These are phyloP conservation scores for Lepidium campestre DNA, from an alignment of 441 rosid genomes.

Conservation along the genomic window DNA sequence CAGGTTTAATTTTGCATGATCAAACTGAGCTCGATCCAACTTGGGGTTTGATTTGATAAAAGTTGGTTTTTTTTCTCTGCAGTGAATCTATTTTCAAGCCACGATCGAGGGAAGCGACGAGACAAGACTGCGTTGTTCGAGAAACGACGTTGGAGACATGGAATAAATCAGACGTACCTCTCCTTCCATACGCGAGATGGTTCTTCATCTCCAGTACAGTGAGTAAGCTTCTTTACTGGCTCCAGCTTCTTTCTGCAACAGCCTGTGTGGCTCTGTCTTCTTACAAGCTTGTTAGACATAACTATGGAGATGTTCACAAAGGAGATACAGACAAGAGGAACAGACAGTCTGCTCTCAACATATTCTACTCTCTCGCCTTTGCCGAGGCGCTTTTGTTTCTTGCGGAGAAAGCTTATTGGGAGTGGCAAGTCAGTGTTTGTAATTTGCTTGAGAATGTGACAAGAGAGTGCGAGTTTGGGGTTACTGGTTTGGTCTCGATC, in stretches of 20 bases:
- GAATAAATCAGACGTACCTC: conserved; percentile 77
- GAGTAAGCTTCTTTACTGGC: conserved; percentile 82
- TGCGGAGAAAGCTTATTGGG: conserved; percentile 85
- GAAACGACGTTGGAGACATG: conserved; percentile 39
- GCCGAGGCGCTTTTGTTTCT: conserved; percentile 82
- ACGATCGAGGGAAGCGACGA: conserved; percentile 12
- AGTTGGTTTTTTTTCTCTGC: not conserved
- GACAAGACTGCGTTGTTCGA: conserved; percentile 12
- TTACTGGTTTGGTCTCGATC: conserved; percentile 59
- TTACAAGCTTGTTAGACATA: conserved; percentile 59
- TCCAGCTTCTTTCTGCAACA: conserved; percentile 78
- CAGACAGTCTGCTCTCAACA: conserved; percentile 56
- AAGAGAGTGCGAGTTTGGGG: conserved; percentile 65
- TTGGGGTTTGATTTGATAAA: not conserved
- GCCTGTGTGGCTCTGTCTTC: conserved; percentile 69
- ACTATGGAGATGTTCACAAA: conserved; percentile 64
- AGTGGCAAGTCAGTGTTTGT: conserved; percentile 59
- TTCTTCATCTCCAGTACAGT: conserved; percentile 61
- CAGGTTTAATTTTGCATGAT: not conserved
- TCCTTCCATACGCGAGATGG: conserved; percentile 75
- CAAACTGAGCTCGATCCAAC: not conserved
- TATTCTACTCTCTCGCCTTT: conserved; percentile 76
- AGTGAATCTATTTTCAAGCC: conserved; percentile 27
- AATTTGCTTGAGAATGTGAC: conserved; percentile 69
- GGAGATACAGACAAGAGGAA: conserved; percentile 78